Evolutionary conservation across 345 rosid genomes (phyloP), one percentile per base, ranked within the genome.

Genomic region (Lepidium africanum): DNA sequence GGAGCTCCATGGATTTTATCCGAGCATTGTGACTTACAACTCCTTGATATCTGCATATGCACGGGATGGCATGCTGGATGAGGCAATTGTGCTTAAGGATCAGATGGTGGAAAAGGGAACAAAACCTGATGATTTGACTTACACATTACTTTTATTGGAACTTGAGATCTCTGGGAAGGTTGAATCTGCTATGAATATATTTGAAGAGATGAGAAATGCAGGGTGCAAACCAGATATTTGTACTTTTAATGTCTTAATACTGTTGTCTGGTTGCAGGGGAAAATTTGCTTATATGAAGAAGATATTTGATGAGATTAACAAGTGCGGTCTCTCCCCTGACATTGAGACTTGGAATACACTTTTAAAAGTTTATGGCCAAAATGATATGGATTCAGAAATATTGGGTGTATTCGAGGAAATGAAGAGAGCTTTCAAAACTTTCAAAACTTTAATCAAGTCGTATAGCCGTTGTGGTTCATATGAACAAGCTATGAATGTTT

Each of bases 401-500:
- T 88, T 92, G 0, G 92, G 91, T 53, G 95, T 93, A 46, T 90
- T 93, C 75, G 86, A 80, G 81, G 99, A 93, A 80, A 93, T 93
- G 99, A 93, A 93, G 84, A 86, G 97, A 79, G 96, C 92, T 1
- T 96, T 94, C 71, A 96, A 85, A 66, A 93, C 99, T 49, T 93
- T 87, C 78, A 93, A 90, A 76, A 87, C 96, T 15, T 69, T 94
- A 47, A 90, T 94, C 51, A 83, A 92, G 65, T 90, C 97, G 14
- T 94, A 90, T 77, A 94, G 99, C 61, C 85, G 93, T 8, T 88
- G 97, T 71, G 97, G 95, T 63, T 82, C 83, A 51, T 82, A 87
- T 59, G 95, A 88, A 57, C 97, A 90, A 74, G 96, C 97, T 62
- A 84, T 94, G 87, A 82, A 72, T 42, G 73, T 94, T 55, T 90